phyloP scores from a whole-genome alignment of 345 rosid genomes.

The Arabis hirsuta region DNA sequence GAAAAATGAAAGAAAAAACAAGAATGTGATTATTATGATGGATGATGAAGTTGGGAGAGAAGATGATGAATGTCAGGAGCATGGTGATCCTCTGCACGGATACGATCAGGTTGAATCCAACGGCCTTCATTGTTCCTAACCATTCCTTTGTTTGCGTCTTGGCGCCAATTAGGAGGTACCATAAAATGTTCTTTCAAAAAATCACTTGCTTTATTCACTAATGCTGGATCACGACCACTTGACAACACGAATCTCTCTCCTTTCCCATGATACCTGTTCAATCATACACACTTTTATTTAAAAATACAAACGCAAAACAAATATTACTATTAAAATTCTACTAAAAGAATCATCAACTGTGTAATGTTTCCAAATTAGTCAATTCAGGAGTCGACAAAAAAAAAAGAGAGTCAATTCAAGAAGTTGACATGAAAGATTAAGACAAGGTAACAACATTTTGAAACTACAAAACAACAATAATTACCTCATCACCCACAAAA shows the following conservation, averaged over 20 bases:
- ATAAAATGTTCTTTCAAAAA: conserved; percentile 78
- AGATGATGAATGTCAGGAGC: conserved; percentile 55
- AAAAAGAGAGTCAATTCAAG: too few relatives aligned
- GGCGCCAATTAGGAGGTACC: conserved; percentile 90
- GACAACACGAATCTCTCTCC: conserved; percentile 76
- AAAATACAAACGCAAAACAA: too few relatives aligned
- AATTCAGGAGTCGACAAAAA: too few relatives aligned
- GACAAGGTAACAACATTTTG: conserved; percentile 8
- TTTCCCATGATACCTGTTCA: conserved; percentile 70
- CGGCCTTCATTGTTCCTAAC: conserved; percentile 67
- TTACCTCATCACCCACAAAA: neutral
- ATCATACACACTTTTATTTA: too few relatives aligned
- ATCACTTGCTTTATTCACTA: conserved; percentile 84
- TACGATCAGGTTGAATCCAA: conserved; percentile 82
- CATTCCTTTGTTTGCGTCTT: conserved; percentile 82
- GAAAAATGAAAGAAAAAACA: neutral
- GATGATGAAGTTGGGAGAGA: conserved; percentile 51
- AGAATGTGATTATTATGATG: neutral
- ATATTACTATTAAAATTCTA: too few relatives aligned
- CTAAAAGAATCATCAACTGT: neutral
- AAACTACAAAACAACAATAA: neutral
- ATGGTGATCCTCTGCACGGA: conserved; percentile 71
- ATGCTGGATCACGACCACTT: conserved; percentile 78
- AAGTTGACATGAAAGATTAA: neutral
- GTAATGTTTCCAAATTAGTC: too few relatives aligned